Evolutionary conservation across 1,139 yeast genomes (phyloP).

Genomic region (Suhomyces bokatorum): DNA sequence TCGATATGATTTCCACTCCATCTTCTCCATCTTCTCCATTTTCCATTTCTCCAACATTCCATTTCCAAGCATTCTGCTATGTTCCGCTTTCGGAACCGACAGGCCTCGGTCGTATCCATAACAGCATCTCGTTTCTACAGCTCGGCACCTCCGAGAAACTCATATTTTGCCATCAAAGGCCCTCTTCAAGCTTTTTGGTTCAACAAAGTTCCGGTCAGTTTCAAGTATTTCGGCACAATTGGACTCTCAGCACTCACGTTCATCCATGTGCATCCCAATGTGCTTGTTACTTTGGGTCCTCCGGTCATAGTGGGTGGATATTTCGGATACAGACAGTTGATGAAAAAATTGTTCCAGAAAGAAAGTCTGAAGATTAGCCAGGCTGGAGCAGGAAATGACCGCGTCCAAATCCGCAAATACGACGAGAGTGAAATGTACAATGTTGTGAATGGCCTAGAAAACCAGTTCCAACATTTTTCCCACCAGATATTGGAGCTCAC

Average conservation of each 20-base stretch:
- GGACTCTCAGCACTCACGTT: constrained; percentile 29
- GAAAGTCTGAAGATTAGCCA: constrained; percentile 15
- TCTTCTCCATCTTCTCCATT: not conserved
- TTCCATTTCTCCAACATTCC: not conserved
- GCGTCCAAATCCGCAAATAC: constrained; percentile 30
- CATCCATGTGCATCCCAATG: constrained; percentile 41
- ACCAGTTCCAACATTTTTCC: constrained; percentile 38
- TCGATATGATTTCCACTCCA: not conserved
- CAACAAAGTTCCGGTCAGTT: constrained; percentile 27
- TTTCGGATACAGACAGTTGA: constrained; percentile 23
- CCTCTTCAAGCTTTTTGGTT: constrained; percentile 31
- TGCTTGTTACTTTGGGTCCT: constrained; percentile 38
- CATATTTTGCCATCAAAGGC: constrained; percentile 29
- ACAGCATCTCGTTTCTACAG: not conserved
- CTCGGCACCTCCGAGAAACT: constrained; percentile 33
- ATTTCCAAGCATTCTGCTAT: not conserved
- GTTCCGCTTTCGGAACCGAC: not conserved
- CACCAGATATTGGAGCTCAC: constrained; percentile 30
- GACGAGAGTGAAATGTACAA: constrained; percentile 36
- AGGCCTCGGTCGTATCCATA: not conserved
- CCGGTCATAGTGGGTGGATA: constrained; percentile 34
- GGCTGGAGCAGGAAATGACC: constrained; percentile 13
- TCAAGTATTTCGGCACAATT: constrained; percentile 33
- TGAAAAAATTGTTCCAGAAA: constrained; percentile 17
- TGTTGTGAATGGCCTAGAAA: constrained; percentile 39